Evolutionary conservation across 1,284 basidiomycete species (phyloP).

Genomic region (Trametes versicolor): DNA sequence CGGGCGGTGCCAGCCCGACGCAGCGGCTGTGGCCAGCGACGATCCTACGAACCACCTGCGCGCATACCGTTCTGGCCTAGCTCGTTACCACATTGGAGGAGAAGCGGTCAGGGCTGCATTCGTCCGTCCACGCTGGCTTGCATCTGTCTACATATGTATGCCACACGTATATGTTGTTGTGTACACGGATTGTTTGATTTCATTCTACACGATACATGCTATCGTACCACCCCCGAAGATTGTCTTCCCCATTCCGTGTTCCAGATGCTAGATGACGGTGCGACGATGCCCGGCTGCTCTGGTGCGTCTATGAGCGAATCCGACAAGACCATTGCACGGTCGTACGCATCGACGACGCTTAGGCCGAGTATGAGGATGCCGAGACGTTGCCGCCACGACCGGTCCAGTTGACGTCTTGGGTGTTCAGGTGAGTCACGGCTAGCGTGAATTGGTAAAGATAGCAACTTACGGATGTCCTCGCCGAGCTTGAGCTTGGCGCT

Average conservation of each 20-base stretch:
- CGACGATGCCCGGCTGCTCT: constrained; percentile 1
- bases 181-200: constrained; percentile 22
- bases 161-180: not conserved
- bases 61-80: not conserved
- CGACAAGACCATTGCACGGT: constrained; percentile 8
- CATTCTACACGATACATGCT: constrained; percentile 32
- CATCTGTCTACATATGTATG: not conserved
- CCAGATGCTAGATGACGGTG: constrained; percentile 24
- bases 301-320: constrained; percentile 22
- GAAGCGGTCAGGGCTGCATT: not conserved
- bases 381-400: constrained; percentile 95
- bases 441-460: constrained; percentile 3
- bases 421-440: constrained; percentile 16
- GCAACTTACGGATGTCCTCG: constrained; percentile 84
- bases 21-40: not conserved
- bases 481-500: constrained; percentile 82
- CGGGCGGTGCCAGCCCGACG: not conserved
- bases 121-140: not conserved
- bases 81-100: not conserved
- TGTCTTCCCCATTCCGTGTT: constrained; percentile 12
- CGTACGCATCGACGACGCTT: constrained; percentile 43
- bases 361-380: constrained; percentile 92
- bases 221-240: constrained; percentile 24
- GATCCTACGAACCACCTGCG: not conserved
- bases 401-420: constrained; percentile 88